Conservation (phyloP, 331 rosid species). For the Quercus tomentella region DNA sequence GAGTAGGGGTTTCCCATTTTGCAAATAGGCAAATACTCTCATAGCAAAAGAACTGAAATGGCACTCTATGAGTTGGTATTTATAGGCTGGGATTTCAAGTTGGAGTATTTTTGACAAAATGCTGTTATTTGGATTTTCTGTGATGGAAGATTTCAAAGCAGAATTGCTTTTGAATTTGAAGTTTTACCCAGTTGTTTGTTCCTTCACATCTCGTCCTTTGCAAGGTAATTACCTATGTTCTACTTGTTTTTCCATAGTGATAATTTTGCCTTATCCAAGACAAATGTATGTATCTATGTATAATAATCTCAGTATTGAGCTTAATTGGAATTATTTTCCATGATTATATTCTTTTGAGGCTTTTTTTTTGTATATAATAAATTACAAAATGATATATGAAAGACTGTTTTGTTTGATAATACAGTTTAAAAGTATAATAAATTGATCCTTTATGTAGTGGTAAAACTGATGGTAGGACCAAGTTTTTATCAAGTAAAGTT, state of each 20-base stretch:
- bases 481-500: not conserved
- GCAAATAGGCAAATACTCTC: slow-evolving; percentile 1
- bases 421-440: not conserved
- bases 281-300: not conserved
- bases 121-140: slow-evolving; percentile 23
- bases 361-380: not conserved
- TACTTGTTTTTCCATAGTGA: slow-evolving; percentile 9
- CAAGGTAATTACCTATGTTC: slow-evolving; percentile 48
- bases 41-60: slow-evolving; percentile 17
- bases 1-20: slow-evolving; percentile 35
- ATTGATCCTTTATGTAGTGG: not conserved
- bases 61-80: slow-evolving; percentile 17
- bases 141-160: slow-evolving; percentile 36
- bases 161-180: slow-evolving; percentile 41
- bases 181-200: slow-evolving; percentile 32
- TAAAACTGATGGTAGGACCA: too few species aligned
- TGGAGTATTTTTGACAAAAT: slow-evolving; percentile 21
- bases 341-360: not conserved
- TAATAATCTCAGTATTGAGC: not conserved
- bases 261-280: not conserved
- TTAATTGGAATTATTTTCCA: not conserved
- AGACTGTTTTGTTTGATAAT: not conserved
- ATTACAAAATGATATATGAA: not conserved
- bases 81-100: slow-evolving; percentile 25
- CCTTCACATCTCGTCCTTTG: slow-evolving; percentile 32